Conservation (phyloP, 805 yeast species). For the Metschnikowia henanensis region DNA sequence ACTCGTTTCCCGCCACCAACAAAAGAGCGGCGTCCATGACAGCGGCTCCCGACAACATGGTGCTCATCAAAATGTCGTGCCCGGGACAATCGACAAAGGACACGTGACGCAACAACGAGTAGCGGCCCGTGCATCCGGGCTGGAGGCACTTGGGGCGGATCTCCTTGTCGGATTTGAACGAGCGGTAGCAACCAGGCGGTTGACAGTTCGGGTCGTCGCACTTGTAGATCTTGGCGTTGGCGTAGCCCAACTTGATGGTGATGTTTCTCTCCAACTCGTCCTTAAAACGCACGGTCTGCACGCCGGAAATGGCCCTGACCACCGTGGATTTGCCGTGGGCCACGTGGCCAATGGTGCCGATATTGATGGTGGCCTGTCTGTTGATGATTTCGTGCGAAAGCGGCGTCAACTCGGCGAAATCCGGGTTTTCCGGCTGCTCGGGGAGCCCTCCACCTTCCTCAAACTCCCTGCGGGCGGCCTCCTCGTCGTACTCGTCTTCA, state of each 20-base stretch:
- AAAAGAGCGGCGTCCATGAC: conserved; percentile 99
- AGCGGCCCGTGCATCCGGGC: conserved; percentile 87
- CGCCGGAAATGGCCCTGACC: conserved; percentile 96
- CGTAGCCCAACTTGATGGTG: conserved; percentile 97
- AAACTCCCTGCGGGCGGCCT: conserved; percentile 77
- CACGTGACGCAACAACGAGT: conserved; percentile 90
- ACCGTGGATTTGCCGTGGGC: conserved; percentile 96
- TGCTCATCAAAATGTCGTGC: conserved; percentile 99
- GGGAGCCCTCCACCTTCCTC: conserved; percentile 99
- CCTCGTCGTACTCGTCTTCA: conserved; percentile 71
- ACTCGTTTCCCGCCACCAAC: conserved; percentile 96
- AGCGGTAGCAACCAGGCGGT: conserved; percentile 92
- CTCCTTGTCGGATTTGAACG: conserved; percentile 94
- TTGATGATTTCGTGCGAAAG: conserved; percentile 92
- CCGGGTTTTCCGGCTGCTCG: conserved; percentile 91
- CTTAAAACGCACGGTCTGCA: conserved; percentile 98
- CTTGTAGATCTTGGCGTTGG: conserved; percentile 97
- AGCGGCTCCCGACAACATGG: conserved; percentile 99
- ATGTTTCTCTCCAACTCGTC: conserved; percentile 99
- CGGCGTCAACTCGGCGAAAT: conserved; percentile 78
- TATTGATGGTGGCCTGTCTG: conserved; percentile 98
- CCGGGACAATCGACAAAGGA: conserved; percentile 99
- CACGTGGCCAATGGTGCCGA: conserved; percentile 96
- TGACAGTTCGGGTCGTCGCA: conserved; percentile 85
- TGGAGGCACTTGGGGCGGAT: conserved; percentile 89